Percentiles rank a stretch among this genome's conserved stretches.
These are phyloP conservation scores for Lecanosticta acicola DNA, from an alignment of 2,329 filamentous ascomycete genomes.

Conservation along the genomic window DNA sequence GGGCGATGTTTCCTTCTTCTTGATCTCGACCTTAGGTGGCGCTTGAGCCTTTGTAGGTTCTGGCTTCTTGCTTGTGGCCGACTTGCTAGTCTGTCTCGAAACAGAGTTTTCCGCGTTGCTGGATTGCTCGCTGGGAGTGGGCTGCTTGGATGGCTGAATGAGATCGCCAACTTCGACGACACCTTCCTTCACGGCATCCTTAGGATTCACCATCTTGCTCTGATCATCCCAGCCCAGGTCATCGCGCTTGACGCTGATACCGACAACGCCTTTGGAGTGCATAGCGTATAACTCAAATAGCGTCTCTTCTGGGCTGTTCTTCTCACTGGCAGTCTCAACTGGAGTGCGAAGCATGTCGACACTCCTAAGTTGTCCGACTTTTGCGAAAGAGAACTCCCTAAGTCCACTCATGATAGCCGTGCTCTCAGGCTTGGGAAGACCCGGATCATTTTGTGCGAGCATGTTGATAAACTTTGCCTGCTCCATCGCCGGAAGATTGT, in stretches of 20 bases:
- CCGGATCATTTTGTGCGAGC: conserved; percentile 64
- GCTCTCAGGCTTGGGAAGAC: conserved; percentile 78
- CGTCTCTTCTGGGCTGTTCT: conserved; percentile 58
- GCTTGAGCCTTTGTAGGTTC: conserved; percentile 19
- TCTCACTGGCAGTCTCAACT: conserved; percentile 47
- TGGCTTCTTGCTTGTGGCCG: conserved; percentile 18
- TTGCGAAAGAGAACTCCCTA: conserved; percentile 86
- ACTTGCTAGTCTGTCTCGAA: conserved; percentile 16
- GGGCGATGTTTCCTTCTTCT: conserved; percentile 19
- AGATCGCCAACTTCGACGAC: conserved; percentile 71
- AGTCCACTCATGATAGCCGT: conserved; percentile 97
- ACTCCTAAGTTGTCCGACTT: conserved; percentile 81
- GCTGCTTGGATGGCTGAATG: conserved; percentile 17
- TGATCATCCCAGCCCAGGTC: conserved; percentile 90
- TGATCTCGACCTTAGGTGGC: conserved; percentile 16
- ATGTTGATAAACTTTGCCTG: conserved; percentile 84
- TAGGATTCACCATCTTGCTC: conserved; percentile 74
- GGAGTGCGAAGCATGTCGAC: conserved; percentile 77
- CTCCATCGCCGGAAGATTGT: conserved; percentile 71
- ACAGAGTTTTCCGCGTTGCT: conserved; percentile 13
- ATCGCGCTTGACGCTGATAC: conserved; percentile 74
- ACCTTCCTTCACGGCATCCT: conserved; percentile 70
- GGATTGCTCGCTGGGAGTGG: conserved; percentile 13
- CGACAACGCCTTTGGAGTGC: conserved; percentile 96
- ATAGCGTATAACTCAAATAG: conserved; percentile 95